phyloP scores from a whole-genome alignment of 345 rosid species.

The Mercurialis annua region DNA sequence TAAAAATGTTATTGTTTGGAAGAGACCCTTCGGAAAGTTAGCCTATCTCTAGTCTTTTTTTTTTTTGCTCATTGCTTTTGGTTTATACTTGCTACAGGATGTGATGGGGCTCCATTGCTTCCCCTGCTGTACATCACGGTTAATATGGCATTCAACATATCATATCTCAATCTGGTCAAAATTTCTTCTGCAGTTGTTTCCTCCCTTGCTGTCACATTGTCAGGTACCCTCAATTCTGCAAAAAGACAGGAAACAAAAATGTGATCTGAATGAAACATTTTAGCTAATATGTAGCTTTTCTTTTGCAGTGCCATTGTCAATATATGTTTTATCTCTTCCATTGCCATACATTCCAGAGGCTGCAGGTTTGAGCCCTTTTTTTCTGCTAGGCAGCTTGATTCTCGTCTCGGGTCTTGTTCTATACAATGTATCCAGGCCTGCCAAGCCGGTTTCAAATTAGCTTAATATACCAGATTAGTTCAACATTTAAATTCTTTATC shows the following conservation, averaged over 20 bases:
- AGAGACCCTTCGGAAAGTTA: not conserved
- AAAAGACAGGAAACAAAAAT: not conserved
- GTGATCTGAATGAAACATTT: not conserved
- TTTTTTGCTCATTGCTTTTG: not conserved
- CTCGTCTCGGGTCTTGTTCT: conserved; percentile 64
- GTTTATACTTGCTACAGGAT: conserved; percentile 38
- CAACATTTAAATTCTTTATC: not conserved
- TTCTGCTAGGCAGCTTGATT: conserved; percentile 46
- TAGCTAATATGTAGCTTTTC: conserved; percentile 3
- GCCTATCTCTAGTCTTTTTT: not conserved
- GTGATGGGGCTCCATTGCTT: conserved; percentile 74
- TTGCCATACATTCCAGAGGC: conserved; percentile 78
- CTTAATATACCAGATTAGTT: not conserved
- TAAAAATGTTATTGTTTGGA: not conserved
- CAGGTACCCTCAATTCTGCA: conserved; percentile 42
- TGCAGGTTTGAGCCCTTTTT: conserved; percentile 66
- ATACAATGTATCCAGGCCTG: conserved; percentile 45
- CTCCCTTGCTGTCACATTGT: conserved; percentile 58
- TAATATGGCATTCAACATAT: conserved; percentile 75
- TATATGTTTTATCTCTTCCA: conserved; percentile 65
- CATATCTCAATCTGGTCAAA: conserved; percentile 63
- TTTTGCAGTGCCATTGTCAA: conserved; percentile 65
- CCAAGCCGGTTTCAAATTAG: conserved; percentile 33
- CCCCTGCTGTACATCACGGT: conserved; percentile 65
- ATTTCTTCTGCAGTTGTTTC: conserved; percentile 73